Evolutionary conservation across 2,329 filamentous ascomycete genomes (phyloP), one percentile per base, ranked within the genome.

Genomic region (Neonectria magnoliae): DNA sequence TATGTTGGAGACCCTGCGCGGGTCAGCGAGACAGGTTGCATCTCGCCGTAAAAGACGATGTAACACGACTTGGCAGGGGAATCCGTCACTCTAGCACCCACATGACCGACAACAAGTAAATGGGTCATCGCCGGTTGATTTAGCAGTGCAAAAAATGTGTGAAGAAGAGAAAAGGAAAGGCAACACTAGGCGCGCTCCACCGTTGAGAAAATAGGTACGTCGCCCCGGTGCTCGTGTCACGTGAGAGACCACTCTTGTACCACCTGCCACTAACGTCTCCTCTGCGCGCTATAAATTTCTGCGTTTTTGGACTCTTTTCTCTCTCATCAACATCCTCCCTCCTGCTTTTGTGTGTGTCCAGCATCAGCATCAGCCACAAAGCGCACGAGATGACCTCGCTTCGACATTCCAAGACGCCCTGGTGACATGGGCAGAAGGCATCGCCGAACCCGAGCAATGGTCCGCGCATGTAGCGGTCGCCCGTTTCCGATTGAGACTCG

Each of bases 71-170:
- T 71, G 71, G 64, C 67, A 70, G 66, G 70, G 67, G 64, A 67
- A 63, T 72, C 77, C 74, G 68, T 85, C 81, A 65, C 64, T 88
- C 84, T 88, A 75, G 85, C 86, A 87, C 83, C 79, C 78, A 86
- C 87, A 85, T 88, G 86, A 88, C 85, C 85, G 82, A 81, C 74
- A 81, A 78, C 75, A 80, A 85, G 83, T 87, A 79, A 62, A 76
- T 62, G 78, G 81, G 72, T 85, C 77, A 75, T 79, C 75, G 80
- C 80, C 83, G 85, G 84, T 88, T 88, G 86, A 88, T 88, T 88
- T 88, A 83, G 83, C 86, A 80, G 84, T 87, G 86, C 85, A 61
- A 73, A 74, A 74, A 81, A 80, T 80, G 84, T 87, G 80, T 85
- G 58, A 60, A 64, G 55, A 69, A 56, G 65, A 66, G 63, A 65